phyloP scores from a whole-genome alignment of 768 basidiomycete genomes.

The Leccinum subtestaceum region DNA sequence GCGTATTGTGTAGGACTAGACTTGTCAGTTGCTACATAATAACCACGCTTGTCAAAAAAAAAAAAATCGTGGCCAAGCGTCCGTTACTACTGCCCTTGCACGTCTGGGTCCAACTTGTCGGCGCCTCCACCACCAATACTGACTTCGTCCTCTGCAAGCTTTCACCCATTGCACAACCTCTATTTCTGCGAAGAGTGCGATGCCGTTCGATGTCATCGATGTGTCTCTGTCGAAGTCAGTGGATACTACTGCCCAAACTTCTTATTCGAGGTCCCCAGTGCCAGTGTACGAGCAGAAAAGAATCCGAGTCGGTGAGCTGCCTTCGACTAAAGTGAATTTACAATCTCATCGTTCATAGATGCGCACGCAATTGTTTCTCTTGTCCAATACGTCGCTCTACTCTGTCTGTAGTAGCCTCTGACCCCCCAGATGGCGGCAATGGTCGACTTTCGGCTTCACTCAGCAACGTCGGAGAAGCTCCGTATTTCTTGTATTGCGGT shows the following conservation, averaged over 20 bases:
- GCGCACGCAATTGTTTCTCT: conserved; percentile 95
- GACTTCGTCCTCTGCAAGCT: conserved; percentile 72
- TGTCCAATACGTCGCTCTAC: conserved; percentile 93
- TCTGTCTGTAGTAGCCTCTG: conserved; percentile 86
- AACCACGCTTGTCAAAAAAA: too few relatives aligned
- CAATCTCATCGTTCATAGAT: conserved; percentile 49
- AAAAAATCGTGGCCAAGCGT: conserved; percentile 35
- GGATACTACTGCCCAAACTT: conserved; percentile 99
- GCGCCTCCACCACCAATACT: conserved; percentile 71
- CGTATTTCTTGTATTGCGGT: conserved; percentile 89
- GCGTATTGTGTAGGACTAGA: too few relatives aligned
- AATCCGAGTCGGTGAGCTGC: conserved; percentile 60
- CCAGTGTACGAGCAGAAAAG: conserved; percentile 97
- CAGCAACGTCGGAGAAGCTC: conserved; percentile 73
- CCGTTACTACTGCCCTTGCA: conserved; percentile 74
- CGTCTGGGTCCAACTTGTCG: conserved; percentile 42
- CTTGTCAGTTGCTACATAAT: too few relatives aligned
- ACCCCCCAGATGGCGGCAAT: conserved; percentile 63
- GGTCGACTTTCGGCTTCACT: conserved; percentile 49
- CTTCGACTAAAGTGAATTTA: not conserved
- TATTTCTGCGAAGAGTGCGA: conserved; percentile 99
- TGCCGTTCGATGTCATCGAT: conserved; percentile 88
- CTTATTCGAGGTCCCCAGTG: conserved; percentile 97
- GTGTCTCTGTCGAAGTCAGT: conserved; percentile 90
- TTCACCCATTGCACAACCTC: conserved; percentile 79